These are phyloP conservation scores for Alnus rubra DNA, from an alignment of 306 rosid genomes.

Conservation along the genomic window DNA sequence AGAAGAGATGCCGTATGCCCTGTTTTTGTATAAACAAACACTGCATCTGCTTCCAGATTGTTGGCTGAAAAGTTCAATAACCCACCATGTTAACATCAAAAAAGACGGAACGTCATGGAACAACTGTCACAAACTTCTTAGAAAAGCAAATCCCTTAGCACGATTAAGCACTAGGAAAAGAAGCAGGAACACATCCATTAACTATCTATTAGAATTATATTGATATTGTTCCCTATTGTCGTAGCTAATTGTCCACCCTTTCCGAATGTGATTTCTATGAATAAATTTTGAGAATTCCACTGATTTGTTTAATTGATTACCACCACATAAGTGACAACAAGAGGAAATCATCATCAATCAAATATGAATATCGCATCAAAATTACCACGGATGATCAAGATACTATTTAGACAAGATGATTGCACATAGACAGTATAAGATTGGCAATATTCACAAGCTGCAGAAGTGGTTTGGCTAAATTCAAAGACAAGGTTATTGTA, in stretches of 20 bases:
- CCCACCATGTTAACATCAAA: constrained; percentile 1
- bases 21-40: constrained; percentile 84
- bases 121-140: background rate
- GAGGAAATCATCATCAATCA: background rate
- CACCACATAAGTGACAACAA: background rate
- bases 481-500: background rate
- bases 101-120: background rate
- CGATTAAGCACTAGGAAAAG: background rate
- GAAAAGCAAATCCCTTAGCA: background rate
- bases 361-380: background rate
- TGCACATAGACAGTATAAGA: background rate
- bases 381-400: background rate
- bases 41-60: constrained; percentile 84
- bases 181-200: background rate
- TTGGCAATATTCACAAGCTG: background rate
- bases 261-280: no score
- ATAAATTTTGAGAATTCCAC: no score
- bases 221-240: no score
- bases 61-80: constrained; percentile 62
- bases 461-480: background rate
- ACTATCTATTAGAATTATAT: background rate
- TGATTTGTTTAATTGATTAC: background rate
- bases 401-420: background rate
- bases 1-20: constrained; percentile 95
- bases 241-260: no score